Conservation (phyloP, 805 yeast genomes). For the Grigorovia jiainica region DNA sequence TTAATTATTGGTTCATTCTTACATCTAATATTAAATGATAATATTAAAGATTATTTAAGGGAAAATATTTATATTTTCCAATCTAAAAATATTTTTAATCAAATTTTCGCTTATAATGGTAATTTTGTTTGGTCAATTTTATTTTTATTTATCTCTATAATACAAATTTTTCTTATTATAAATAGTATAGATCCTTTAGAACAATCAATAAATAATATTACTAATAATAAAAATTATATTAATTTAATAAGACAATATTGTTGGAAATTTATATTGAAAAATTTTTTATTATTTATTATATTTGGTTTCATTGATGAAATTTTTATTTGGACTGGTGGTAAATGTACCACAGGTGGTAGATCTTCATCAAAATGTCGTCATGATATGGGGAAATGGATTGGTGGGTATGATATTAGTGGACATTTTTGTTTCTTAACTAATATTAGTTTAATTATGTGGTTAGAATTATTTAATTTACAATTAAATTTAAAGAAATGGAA, state of each 20-base stretch:
- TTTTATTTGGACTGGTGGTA: slow-evolving; percentile 29
- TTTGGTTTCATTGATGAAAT: slow-evolving; percentile 28
- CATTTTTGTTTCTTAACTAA: slow-evolving; percentile 40
- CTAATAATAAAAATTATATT: neutral
- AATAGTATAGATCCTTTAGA: slow-evolving; percentile 6
- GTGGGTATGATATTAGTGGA: slow-evolving; percentile 47
- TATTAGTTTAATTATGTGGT: slow-evolving; percentile 34
- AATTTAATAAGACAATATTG: slow-evolving; percentile 15
- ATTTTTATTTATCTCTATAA: slow-evolving; percentile 15
- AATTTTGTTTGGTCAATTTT: slow-evolving; percentile 22
- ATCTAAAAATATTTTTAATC: slow-evolving; percentile 24
- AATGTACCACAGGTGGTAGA: slow-evolving; percentile 16
- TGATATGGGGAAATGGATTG: slow-evolving; percentile 34
- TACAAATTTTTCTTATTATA: slow-evolving; percentile 11
- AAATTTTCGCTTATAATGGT: slow-evolving; percentile 31
- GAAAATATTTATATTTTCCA: slow-evolving; percentile 16
- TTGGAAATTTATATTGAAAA: slow-evolving; percentile 21
- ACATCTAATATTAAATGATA: slow-evolving; percentile 11
- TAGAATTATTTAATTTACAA: slow-evolving; percentile 21
- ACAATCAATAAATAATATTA: neutral
- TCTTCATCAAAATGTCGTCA: slow-evolving; percentile 28
- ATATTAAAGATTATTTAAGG: slow-evolving; percentile 13
- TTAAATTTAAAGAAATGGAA: slow-evolving; percentile 7
- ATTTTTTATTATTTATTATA: slow-evolving; percentile 12
- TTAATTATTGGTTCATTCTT: slow-evolving; percentile 13